Evolutionary conservation across 768 basidiomycete genomes (phyloP), one percentile per base, ranked within the genome.

Genomic region (Boletus rubroflammeus): DNA sequence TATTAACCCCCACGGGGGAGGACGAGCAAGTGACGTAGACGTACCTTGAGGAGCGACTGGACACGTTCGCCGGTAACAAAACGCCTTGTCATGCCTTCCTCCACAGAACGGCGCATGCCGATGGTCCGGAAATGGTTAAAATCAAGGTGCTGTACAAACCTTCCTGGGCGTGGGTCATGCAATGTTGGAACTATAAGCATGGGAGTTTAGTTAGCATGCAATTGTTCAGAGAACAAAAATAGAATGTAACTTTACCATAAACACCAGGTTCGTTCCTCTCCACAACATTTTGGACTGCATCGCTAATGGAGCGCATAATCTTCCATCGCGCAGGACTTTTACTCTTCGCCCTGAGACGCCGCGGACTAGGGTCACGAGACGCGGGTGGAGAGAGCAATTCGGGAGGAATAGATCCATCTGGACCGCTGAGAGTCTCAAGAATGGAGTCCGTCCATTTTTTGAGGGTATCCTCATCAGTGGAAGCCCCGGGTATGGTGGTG

Each of bases 81-180:
- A 10, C 93, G 88, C 61, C 89, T 88, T 50, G 83, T 85, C 14
- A 91, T 82, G 38, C 93, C 88, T 69, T 97, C 93, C 29, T 91
- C 92, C 3, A 97, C 83, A 5, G 90, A 91, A 19, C 97, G 85
- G 46, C 93, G 82, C 85, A 98, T 94, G 0, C 96, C 96, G 52
- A 96, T 93, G 25, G 97, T 96, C 26, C 95, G 84, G 77, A 99
- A 99, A 68, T 96, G 93, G 62, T 93, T 95, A 66, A 99, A 99
- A 66, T 93, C 92, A 14, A 99, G 74, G 69, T 93, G 88, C 36
- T 82, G 86, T 34, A 97, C 85, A 65, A 88, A 89, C 55, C 89
- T 81, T 49, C 89, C 86, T 29, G 90, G 84, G 51, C 84, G 79
- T 50, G 88, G 81, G 67, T 90, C 89, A 56, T 81, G 74, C 19